These are phyloP conservation scores for Coriolopsis trogii DNA, from an alignment of 1,284 basidiomycete genomes.

Conservation along the genomic window DNA sequence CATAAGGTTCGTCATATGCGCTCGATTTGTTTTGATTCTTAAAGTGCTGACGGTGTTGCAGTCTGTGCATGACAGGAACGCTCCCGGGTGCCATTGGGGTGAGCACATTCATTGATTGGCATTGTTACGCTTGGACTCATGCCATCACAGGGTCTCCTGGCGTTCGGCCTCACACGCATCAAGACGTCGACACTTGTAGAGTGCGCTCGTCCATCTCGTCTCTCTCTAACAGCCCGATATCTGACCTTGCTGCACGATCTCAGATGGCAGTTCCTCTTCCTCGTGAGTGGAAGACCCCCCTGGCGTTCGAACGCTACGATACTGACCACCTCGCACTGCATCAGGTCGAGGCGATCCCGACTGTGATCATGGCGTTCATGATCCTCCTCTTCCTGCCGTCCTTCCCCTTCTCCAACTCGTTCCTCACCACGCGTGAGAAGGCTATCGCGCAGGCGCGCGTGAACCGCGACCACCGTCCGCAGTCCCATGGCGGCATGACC, in stretches of 20 bases:
- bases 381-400: constrained; percentile 51
- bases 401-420: constrained; percentile 40
- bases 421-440: constrained; percentile 46
- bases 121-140: background rate
- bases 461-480: constrained; percentile 55
- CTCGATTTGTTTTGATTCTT: background rate
- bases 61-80: constrained; percentile 57
- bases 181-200: constrained; percentile 48
- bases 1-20: constrained; percentile 41
- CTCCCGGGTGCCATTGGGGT: constrained; percentile 58
- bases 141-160: constrained; percentile 46
- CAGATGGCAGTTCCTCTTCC: constrained; percentile 60
- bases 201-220: constrained; percentile 31
- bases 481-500: constrained; percentile 57
- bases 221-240: background rate
- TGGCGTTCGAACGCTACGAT: background rate
- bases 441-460: constrained; percentile 59
- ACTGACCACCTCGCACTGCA: background rate
- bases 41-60: constrained; percentile 16
- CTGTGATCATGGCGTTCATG: constrained; percentile 48
- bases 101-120: constrained; percentile 4
- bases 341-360: constrained; percentile 57
- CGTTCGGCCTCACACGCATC: constrained; percentile 54
- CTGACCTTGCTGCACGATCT: no score
- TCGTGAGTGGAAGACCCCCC: constrained; percentile 40